Evolutionary conservation across 768 basidiomycete genomes (phyloP).

Genomic region (Trametes villosa): DNA sequence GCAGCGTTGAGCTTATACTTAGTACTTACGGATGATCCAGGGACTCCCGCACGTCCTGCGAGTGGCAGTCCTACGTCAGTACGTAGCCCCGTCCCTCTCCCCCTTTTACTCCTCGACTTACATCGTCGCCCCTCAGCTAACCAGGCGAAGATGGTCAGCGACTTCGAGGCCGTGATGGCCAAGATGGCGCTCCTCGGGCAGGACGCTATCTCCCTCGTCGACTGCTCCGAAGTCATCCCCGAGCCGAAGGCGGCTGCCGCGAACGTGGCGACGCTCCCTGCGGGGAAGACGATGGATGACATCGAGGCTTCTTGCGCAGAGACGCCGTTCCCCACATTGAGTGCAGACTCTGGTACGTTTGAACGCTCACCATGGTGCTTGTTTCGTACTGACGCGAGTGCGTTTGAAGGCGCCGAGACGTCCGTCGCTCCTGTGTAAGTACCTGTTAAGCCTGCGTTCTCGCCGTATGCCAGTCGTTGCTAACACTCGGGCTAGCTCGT

Average conservation of each 20-base stretch:
- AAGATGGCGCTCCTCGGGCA: conserved; percentile 37
- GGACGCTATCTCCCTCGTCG: conserved; percentile 7
- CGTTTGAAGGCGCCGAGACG: neutral
- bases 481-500: too few relatives aligned
- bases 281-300: conserved; percentile 4
- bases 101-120: neutral
- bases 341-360: neutral
- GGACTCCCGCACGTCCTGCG: conserved; percentile 12
- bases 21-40: neutral
- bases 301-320: conserved; percentile 6
- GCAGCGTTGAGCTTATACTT: too few relatives aligned
- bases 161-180: conserved; percentile 32
- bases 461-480: too few relatives aligned
- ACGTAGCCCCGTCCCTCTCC: neutral
- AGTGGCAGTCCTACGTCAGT: conserved; percentile 15
- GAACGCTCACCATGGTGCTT: neutral
- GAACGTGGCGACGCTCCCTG: conserved; percentile 15
- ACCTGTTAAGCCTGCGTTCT: too few relatives aligned
- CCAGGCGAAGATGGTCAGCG: conserved; percentile 26
- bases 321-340: conserved; percentile 11
- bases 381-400: neutral
- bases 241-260: conserved; percentile 7
- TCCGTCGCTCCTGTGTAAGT: neutral
- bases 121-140: conserved; percentile 4
- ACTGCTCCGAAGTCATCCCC: conserved; percentile 18